Conservation (phyloP, 2,329 filamentous ascomycete species). For the Talaromyces piceae region DNA sequence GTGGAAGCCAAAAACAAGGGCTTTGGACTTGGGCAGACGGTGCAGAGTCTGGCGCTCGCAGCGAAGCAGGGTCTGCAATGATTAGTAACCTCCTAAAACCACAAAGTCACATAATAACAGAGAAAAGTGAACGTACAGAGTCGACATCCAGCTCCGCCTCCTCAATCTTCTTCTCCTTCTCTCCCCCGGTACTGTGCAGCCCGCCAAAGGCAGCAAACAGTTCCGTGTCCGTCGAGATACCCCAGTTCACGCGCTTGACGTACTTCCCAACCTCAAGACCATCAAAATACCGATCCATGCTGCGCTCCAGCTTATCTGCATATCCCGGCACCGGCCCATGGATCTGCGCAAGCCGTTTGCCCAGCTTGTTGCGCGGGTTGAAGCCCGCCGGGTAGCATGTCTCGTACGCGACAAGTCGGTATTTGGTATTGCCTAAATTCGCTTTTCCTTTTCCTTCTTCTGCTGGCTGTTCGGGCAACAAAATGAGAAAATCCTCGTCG, state of each 20-base stretch:
- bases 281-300: constrained; percentile 25
- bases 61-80: constrained; percentile 40
- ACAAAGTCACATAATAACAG: neutral
- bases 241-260: constrained; percentile 50
- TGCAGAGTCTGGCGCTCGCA: constrained; percentile 57
- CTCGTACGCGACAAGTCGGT: constrained; percentile 50
- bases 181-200: constrained; percentile 21
- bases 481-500: constrained; percentile 54
- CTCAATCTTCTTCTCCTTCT: constrained; percentile 18
- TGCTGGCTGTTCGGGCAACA: constrained; percentile 44
- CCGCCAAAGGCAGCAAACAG: constrained; percentile 34
- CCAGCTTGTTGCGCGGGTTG: constrained; percentile 48
- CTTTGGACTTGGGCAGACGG: constrained; percentile 46
- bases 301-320: constrained; percentile 21
- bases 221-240: constrained; percentile 30
- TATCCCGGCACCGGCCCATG: constrained; percentile 41
- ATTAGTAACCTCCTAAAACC: neutral
- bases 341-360: constrained; percentile 46
- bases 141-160: constrained; percentile 39
- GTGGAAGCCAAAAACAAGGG: constrained; percentile 55
- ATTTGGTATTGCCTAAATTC: constrained; percentile 30
- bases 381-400: constrained; percentile 54
- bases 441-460: constrained; percentile 5
- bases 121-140: constrained; percentile 25
- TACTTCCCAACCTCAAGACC: constrained; percentile 18